These are phyloP conservation scores for Cercophora newfieldiana DNA, from an alignment of 495 filamentous ascomycete genomes.

Conservation along the genomic window DNA sequence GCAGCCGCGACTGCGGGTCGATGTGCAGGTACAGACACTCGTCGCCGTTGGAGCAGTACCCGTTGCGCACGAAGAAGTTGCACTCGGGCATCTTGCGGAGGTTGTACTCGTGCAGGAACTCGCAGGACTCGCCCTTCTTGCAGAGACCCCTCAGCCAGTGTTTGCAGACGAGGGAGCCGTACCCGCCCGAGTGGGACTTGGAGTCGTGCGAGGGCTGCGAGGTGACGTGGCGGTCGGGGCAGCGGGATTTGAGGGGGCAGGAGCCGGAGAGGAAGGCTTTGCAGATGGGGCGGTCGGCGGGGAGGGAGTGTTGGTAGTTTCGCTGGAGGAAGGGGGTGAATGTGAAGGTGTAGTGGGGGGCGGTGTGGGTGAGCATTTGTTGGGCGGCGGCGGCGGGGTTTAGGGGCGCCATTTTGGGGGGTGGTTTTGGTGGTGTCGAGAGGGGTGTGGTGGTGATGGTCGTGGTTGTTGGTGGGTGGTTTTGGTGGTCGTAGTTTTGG, in stretches of 20 bases:
- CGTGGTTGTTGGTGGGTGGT: conserved; percentile 5
- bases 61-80: conserved; percentile 84
- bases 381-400: conserved; percentile 15
- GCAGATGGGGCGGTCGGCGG: conserved; percentile 72
- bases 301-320: conserved; percentile 75
- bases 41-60: conserved; percentile 93
- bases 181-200: conserved; percentile 37
- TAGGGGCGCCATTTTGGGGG: not conserved
- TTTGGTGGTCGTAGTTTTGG: not conserved
- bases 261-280: conserved; percentile 70
- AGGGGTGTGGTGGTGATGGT: not conserved
- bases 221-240: conserved; percentile 59
- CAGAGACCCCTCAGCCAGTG: conserved; percentile 97
- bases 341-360: conserved; percentile 65
- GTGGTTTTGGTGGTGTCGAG: conserved; percentile 8
- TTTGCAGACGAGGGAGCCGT: conserved; percentile 86
- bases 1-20: conserved; percentile 74
- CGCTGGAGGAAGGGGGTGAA: conserved; percentile 73
- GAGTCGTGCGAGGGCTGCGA: conserved; percentile 11
- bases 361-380: conserved; percentile 49
- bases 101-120: conserved; percentile 98
- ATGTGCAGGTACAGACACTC: conserved; percentile 96
- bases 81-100: conserved; percentile 97
- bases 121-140: conserved; percentile 94
- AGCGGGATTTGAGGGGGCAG: conserved; percentile 74